Percentiles rank a stretch among this genome's conserved stretches.
These are phyloP conservation scores for Capronia coronata DNA, from an alignment of 2,329 filamentous ascomycete species.

Conservation along the genomic window DNA sequence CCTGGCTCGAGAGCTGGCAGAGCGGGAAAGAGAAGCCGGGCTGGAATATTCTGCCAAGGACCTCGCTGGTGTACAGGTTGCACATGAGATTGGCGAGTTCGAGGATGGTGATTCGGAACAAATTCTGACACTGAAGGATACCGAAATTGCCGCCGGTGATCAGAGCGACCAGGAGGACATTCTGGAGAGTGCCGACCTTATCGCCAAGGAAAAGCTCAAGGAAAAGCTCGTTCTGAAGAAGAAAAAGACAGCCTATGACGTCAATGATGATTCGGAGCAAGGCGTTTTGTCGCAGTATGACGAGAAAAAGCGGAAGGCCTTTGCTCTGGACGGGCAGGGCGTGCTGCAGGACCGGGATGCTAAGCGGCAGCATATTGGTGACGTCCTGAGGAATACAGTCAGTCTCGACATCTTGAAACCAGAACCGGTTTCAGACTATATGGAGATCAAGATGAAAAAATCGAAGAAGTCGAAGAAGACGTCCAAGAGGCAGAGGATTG, in stretches of 20 bases:
- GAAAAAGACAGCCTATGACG: slow-evolving; percentile 93
- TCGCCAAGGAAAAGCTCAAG: slow-evolving; percentile 39
- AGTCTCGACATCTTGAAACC: slow-evolving; percentile 68
- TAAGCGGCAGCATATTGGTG: slow-evolving; percentile 49
- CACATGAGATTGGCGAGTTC: slow-evolving; percentile 76
- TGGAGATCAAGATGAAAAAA: slow-evolving; percentile 91
- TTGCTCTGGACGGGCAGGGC: slow-evolving; percentile 76
- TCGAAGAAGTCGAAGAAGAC: slow-evolving; percentile 81
- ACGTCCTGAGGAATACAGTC: slow-evolving; percentile 62
- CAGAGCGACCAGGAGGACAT: slow-evolving; percentile 86
- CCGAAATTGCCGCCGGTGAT: slow-evolving; percentile 58
- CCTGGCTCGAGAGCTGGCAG: slow-evolving; percentile 68
- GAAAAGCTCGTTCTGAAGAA: slow-evolving; percentile 84
- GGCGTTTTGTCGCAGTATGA: slow-evolving; percentile 86
- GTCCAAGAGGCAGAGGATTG: slow-evolving; percentile 61
- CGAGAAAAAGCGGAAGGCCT: slow-evolving; percentile 83
- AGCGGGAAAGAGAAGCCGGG: slow-evolving; percentile 61
- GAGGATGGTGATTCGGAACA: slow-evolving; percentile 62
- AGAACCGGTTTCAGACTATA: slow-evolving; percentile 73
- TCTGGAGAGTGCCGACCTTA: slow-evolving; percentile 47
- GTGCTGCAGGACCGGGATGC: slow-evolving; percentile 58
- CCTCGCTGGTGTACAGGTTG: slow-evolving; percentile 83
- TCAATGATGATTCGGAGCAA: slow-evolving; percentile 63
- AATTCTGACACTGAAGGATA: slow-evolving; percentile 89
- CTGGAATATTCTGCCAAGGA: slow-evolving; percentile 80